phyloP scores from a whole-genome alignment of 495 filamentous ascomycete species.

The Mytilinidion resinicola region DNA sequence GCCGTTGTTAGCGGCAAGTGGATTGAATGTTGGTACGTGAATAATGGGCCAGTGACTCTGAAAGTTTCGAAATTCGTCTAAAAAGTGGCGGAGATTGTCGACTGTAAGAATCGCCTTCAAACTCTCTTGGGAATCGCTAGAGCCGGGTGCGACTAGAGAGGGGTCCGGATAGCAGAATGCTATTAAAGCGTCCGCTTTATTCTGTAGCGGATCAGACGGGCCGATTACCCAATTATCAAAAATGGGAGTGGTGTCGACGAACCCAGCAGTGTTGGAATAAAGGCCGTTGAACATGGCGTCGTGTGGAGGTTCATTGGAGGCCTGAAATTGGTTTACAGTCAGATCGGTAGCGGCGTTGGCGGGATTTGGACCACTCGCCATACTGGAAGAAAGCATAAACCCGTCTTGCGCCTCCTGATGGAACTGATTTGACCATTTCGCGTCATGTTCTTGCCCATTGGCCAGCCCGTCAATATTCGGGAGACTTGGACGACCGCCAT shows the following conservation, averaged over 20 bases:
- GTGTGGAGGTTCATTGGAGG: conserved; percentile 24
- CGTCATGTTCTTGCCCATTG: conserved; percentile 14
- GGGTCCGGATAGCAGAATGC: conserved; percentile 50
- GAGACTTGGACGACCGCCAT: conserved; percentile 20
- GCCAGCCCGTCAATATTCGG: conserved; percentile 19
- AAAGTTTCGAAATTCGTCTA: conserved; percentile 55
- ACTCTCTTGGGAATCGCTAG: conserved; percentile 24
- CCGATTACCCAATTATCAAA: conserved; percentile 34
- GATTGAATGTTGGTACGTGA: conserved; percentile 60
- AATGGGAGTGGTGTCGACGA: conserved; percentile 17
- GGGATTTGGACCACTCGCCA: conserved; percentile 26
- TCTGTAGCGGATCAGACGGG: conserved; percentile 32
- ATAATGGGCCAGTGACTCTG: conserved; percentile 64
- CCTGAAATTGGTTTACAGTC: conserved; percentile 22
- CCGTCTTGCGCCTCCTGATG: conserved; percentile 12
- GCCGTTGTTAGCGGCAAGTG: conserved; percentile 52
- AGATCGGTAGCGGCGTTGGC: conserved; percentile 19
- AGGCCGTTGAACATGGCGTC: conserved; percentile 34
- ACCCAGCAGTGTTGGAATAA: conserved; percentile 30
- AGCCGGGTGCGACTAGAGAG: conserved; percentile 8
- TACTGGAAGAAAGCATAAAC: conserved; percentile 22
- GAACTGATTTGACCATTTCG: conserved; percentile 15
- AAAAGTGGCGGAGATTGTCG: conserved; percentile 56
- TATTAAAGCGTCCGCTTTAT: conserved; percentile 32
- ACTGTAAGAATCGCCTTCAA: conserved; percentile 49